Base-by-base conservation (phyloP, 2,329 filamentous ascomycete species). In the Penicillium verrucosum region DNA sequence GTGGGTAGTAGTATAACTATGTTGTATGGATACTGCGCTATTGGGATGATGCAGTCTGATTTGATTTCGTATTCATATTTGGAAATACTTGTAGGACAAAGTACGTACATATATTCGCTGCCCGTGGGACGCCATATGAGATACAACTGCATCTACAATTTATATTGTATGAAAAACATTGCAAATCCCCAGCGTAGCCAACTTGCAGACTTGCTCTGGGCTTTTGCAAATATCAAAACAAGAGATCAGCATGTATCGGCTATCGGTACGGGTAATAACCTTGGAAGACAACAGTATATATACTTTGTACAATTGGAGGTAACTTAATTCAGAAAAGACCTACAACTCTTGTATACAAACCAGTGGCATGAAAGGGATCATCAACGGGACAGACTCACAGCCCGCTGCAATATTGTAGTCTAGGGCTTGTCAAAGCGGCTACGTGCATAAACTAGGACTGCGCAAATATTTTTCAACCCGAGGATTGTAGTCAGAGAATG, bases 181-280 rank as follows among this genome's bases (percentile, higher is more conserved):
- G 23, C 16, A 36, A 36, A 9, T 27, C 8, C 2, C 2, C 21
- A 41, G 4, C 9, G 36, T 12, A 29, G 43, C 12, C 10, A 27
- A n/a, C 36, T 38, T 38, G n/a, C 18, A 34, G 43, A 23, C 21
- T 23, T 18, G 37, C 43, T 34, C 27, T 41, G 21, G 27, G 21
- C 11, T 1, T 51, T 56, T 56, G 42, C 48, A 52, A 56, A 46
- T 25, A 51, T 41, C 9, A 45, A 25, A n/a, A 53, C 51, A 16
- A 40, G 34, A 14, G 54, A 56, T 45, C 54, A 52, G 36, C 47
- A 29, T n/a, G 41, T 56, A 52, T 27, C 54, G 42, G 42, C 34
- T 41, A 46, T 37, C 36, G 23, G 11, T 52, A 37, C 36, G 8
- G 10, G 42, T 29, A 36, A 23, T 29, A 52, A 8, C 14, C 9